Conservation (phyloP, 495 filamentous ascomycete species). For the Penicillium arizonense region DNA sequence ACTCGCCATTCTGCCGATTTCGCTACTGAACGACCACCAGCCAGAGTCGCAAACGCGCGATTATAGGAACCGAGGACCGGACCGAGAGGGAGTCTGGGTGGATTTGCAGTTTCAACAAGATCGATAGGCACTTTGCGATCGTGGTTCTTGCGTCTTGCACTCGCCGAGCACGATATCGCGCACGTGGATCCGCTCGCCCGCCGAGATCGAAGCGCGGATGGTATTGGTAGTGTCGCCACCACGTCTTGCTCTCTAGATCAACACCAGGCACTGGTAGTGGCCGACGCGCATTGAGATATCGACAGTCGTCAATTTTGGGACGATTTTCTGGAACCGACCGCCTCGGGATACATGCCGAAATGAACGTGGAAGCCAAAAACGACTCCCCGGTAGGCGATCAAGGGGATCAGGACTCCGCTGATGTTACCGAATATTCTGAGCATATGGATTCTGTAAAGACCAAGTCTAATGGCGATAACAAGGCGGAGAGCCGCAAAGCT, state of each 20-base stretch:
- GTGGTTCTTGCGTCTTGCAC: neutral
- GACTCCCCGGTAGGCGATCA: slow-evolving; percentile 41
- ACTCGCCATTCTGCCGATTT: slow-evolving; percentile 10
- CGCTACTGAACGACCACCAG: slow-evolving; percentile 16
- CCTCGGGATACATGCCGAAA: slow-evolving; percentile 38
- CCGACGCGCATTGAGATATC: neutral
- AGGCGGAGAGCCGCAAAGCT: slow-evolving; percentile 56
- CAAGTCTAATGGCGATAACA: slow-evolving; percentile 57
- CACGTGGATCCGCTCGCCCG: slow-evolving; percentile 20
- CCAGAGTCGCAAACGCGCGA: slow-evolving; percentile 24
- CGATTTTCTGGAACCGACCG: neutral
- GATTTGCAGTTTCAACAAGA: neutral
- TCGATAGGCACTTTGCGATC: slow-evolving; percentile 8
- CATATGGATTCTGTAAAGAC: slow-evolving; percentile 40
- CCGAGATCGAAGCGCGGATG: slow-evolving; percentile 22
- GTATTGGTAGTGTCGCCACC: slow-evolving; percentile 19
- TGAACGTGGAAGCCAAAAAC: slow-evolving; percentile 53
- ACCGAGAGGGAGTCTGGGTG: neutral
- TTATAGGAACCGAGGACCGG: slow-evolving; percentile 14
- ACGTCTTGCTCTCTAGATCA: slow-evolving; percentile 12
- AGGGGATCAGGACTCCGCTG: slow-evolving; percentile 49
- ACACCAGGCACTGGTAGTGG: neutral
- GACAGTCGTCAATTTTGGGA: neutral
- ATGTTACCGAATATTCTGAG: slow-evolving; percentile 47
- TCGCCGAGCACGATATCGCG: slow-evolving; percentile 9